Base-by-base conservation (phyloP, 2,329 filamentous ascomycete species). In the Exophiala sideris region DNA sequence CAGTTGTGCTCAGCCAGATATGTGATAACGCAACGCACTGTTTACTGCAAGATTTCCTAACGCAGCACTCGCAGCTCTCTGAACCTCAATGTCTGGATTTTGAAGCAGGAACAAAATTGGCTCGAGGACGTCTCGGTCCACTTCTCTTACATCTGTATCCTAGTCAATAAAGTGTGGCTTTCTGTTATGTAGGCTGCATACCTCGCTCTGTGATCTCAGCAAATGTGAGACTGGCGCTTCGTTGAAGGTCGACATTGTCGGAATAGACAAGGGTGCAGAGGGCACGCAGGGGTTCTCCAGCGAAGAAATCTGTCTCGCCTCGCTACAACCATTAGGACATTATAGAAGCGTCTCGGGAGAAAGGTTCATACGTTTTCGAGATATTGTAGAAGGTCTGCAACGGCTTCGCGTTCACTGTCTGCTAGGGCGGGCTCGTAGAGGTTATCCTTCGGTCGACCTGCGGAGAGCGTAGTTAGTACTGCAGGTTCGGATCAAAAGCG, bases 201-300 rank as follows among this genome's bases (percentile, higher is more conserved):
- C 94, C 92, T 89, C 92, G 78, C 75, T 99, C 94, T 36, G 94
- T 99, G 64, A 99, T 99, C 72, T 99, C 94, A 57, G 94, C 94
- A 79, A 99, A 99, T 2, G 94, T 99, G 72, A 99, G 82, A 71
- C 92, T 97, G 49, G 94, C 94, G 75, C 94, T 97, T 62, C 94
- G 84, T 76, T 99, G 94, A 49, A 99, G 81, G 71, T 99, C 94
- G 70, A 99, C 91, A 76, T 99, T 99, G 73, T 97, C 91, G 54
- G 94, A 99, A 72, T 96, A 99, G 54, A 99, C 94, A 21, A 99
- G 82, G 10, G 92, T 99, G 73, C 90, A 96, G 53, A 99, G 78
- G 42, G 94, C 92, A 73, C 88, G 88, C 54, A 99, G 84, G 42
- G 94, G 94, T 68, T 96, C 91, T 73, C 94, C 94, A 35, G 89